A percentile compares a stretch with the other conserved stretches of the same genome.
Evolutionary conservation across 495 filamentous ascomycete species (phyloP).

Genomic region (Penicillium dipodomyicola): DNA sequence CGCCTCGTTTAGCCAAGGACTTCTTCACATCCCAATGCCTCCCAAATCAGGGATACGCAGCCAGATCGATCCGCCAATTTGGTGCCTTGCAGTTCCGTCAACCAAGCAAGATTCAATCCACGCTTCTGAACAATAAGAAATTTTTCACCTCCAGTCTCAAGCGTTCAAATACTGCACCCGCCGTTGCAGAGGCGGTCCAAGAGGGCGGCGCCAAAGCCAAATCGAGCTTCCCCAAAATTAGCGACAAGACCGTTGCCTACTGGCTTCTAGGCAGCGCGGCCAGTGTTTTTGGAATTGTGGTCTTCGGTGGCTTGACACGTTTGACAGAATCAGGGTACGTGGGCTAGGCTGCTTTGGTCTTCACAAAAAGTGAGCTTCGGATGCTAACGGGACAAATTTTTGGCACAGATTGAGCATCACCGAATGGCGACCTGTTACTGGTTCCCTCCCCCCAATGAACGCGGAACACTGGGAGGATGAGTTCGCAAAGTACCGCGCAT

Average conservation of each 20-base stretch:
- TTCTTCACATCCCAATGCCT: slow-evolving; percentile 67
- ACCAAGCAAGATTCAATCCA: slow-evolving; percentile 29
- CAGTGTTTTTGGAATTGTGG: slow-evolving; percentile 92
- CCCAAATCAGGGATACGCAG: slow-evolving; percentile 32
- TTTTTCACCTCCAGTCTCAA: slow-evolving; percentile 33
- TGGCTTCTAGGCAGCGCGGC: slow-evolving; percentile 90
- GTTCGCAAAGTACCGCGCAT: slow-evolving; percentile 85
- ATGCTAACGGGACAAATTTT: slow-evolving; percentile 21
- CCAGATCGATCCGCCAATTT: slow-evolving; percentile 38
- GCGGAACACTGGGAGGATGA: slow-evolving; percentile 80
- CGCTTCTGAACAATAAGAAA: slow-evolving; percentile 27
- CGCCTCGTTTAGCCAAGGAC: slow-evolving; percentile 51
- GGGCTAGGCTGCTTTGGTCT: neutral
- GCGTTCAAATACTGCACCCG: slow-evolving; percentile 27
- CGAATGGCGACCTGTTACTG: slow-evolving; percentile 97
- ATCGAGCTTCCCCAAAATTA: slow-evolving; percentile 67
- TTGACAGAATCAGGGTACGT: slow-evolving; percentile 92
- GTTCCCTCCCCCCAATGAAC: slow-evolving; percentile 80
- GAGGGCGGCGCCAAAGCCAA: slow-evolving; percentile 31
- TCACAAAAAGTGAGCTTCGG: neutral
- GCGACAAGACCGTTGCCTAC: slow-evolving; percentile 74
- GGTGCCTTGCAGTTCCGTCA: slow-evolving; percentile 28
- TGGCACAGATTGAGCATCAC: slow-evolving; percentile 85
- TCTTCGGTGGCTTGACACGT: slow-evolving; percentile 90
- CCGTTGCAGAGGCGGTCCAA: slow-evolving; percentile 19